Evolutionary conservation across 2,329 filamentous ascomycete genomes (phyloP).

Genomic region (Curvularia verruculosa): DNA sequence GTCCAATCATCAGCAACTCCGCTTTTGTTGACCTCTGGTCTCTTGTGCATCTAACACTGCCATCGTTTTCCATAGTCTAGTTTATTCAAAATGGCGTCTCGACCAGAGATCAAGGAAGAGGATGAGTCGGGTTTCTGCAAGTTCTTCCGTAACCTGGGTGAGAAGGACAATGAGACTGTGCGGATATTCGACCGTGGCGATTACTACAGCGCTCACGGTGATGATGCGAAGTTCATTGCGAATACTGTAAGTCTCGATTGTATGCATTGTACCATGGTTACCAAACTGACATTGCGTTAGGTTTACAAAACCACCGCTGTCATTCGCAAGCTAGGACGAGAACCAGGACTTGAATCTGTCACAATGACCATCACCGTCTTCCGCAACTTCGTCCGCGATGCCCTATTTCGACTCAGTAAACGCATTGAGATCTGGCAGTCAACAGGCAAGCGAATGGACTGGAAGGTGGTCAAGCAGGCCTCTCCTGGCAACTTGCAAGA

Average conservation of each 20-base stretch:
- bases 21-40: not conserved
- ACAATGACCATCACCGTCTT: slow-evolving; percentile 96
- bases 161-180: slow-evolving; percentile 74
- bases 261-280: not conserved
- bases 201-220: slow-evolving; percentile 92
- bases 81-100: slow-evolving; percentile 55
- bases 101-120: slow-evolving; percentile 74
- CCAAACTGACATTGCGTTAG: slow-evolving; percentile 47
- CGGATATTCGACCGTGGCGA: slow-evolving; percentile 93
- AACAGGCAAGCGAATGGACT: slow-evolving; percentile 75
- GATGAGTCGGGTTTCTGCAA: slow-evolving; percentile 97
- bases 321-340: slow-evolving; percentile 83
- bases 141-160: slow-evolving; percentile 86
- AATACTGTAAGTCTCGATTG: slow-evolving; percentile 65
- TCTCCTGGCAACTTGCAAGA: slow-evolving; percentile 97
- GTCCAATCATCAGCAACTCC: slow-evolving; percentile 7
- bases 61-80: not conserved
- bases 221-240: slow-evolving; percentile 83
- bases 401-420: slow-evolving; percentile 88
- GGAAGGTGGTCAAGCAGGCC: slow-evolving; percentile 87
- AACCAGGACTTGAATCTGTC: slow-evolving; percentile 87
- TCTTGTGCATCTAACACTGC: not conserved
- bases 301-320: slow-evolving; percentile 99
- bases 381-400: slow-evolving; percentile 92
- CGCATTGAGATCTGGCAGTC: slow-evolving; percentile 89